These are phyloP conservation scores for Hemileccinum rubropunctum DNA, from an alignment of 768 basidiomycete genomes.

Conservation along the genomic window DNA sequence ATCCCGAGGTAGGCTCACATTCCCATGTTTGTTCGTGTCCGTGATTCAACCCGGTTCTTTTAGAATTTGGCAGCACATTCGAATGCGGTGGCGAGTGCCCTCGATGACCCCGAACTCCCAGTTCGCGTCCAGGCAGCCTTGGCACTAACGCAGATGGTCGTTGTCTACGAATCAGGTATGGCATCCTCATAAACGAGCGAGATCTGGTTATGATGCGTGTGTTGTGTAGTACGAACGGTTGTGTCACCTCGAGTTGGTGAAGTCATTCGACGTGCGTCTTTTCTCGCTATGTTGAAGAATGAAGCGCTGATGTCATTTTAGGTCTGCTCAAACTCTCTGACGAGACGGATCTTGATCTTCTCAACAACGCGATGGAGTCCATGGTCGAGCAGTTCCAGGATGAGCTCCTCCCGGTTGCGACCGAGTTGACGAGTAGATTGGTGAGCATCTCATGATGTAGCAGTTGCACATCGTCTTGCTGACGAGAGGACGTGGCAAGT, in stretches of 20 bases:
- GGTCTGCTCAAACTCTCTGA: slow-evolving; percentile 89
- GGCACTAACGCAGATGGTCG: slow-evolving; percentile 75
- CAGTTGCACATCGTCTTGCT: background rate
- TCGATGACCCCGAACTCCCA: slow-evolving; percentile 79
- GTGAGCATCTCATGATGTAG: slow-evolving; percentile 39
- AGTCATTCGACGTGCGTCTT: slow-evolving; percentile 71
- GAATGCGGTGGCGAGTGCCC: slow-evolving; percentile 57
- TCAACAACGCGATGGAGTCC: slow-evolving; percentile 79
- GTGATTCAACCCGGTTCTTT: background rate
- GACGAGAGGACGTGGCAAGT: slow-evolving; percentile 38
- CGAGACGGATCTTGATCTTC: slow-evolving; percentile 84
- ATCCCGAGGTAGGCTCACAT: slow-evolving; percentile 55
- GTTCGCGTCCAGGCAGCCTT: slow-evolving; percentile 83
- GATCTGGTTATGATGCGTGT: background rate
- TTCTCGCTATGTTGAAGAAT: background rate
- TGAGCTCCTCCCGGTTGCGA: slow-evolving; percentile 82
- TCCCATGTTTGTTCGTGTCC: background rate
- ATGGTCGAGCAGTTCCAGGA: slow-evolving; percentile 86
- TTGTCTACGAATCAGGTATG: slow-evolving; percentile 60
- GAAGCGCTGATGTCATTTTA: slow-evolving; percentile 24
- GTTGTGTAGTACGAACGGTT: slow-evolving; percentile 55
- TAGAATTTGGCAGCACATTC: slow-evolving; percentile 66
- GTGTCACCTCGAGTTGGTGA: slow-evolving; percentile 79
- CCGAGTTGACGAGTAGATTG: slow-evolving; percentile 72
- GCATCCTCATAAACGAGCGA: background rate